Base-by-base conservation (phyloP, 306 rosid genomes). In the Lupinus albus region DNA sequence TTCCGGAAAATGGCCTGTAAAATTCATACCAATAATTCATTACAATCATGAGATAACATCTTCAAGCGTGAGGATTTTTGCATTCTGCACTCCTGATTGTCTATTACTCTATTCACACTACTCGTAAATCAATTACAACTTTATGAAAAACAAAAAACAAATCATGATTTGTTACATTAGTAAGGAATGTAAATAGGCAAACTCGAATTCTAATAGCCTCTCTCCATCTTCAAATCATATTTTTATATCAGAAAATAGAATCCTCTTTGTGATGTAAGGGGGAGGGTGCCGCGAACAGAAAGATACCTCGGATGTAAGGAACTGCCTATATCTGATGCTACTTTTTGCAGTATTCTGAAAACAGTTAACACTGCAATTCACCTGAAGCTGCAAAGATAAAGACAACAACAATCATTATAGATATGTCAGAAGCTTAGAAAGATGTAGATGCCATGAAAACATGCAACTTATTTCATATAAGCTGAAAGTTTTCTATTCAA, bases 291-390 rank as follows among this genome's bases (percentile, higher is more conserved):
- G 63, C 61, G 35, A 57, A 45, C 15, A 2, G 39, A 48, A 59
- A 33, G 65, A 70, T 58, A 93, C 97, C 87, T 86, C 84, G 33
- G 90, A 83, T 64, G 87, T 68, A 70, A 85, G 82, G 21, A 75
- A 88, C 49, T 76, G 76, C 80, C 74, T 76, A 39, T 25, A 25
- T 71, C 80, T 76, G 65, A 79, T 41, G 65, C 83, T 76, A 60
- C 63, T 80, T 70, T 76, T 84, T 2, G 82, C 80, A 17, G 85
- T 73, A 63, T 67, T 84, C 78, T 73, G 82, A 39, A 76, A 61
- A 54, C 61, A 76, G 16, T 73, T 59, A 82, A 75, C 79, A 20
- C 79, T 30, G 74, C 72, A 56, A 0, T 78, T 78, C 32, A 77
- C 61, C 71, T 64, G 97, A 71, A 79, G 82, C 87, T 80, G 82